Conservation (phyloP, 176 grass and related monocot species). For the Ensete ventricosum region DNA sequence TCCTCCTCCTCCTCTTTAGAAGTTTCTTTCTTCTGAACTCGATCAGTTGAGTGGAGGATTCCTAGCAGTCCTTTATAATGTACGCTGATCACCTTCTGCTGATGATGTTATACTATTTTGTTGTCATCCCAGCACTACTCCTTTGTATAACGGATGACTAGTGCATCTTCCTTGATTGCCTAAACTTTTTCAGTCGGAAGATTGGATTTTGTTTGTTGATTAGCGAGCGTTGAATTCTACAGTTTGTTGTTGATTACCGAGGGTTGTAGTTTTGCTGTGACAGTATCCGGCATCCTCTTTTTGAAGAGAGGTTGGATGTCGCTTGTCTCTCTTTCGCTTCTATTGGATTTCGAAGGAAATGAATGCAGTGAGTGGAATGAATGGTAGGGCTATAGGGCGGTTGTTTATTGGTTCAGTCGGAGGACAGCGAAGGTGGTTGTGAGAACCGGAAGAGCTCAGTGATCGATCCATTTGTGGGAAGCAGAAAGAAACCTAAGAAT, state of each 20-base stretch:
- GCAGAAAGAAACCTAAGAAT: neutral
- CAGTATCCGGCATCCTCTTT: too few relatives aligned
- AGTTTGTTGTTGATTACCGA: too few relatives aligned
- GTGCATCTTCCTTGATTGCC: neutral
- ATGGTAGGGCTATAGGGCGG: too few relatives aligned
- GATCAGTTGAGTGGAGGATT: neutral
- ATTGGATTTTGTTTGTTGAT: neutral
- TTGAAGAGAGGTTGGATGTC: too few relatives aligned
- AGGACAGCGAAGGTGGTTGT: too few relatives aligned
- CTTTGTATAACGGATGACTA: neutral
- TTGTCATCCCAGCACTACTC: neutral
- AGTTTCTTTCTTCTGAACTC: slow-evolving; percentile 1
- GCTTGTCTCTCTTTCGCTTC: too few relatives aligned
- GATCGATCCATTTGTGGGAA: neutral
- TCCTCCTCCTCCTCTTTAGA: neutral
- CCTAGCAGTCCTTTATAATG: slow-evolving; percentile 3
- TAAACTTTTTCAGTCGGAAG: neutral
- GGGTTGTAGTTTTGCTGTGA: too few relatives aligned
- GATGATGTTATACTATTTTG: neutral
- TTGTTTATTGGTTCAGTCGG: too few relatives aligned
- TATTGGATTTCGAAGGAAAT: too few relatives aligned
- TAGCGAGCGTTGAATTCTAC: neutral
- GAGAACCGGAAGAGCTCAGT: neutral
- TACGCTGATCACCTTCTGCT: neutral
- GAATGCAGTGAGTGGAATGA: too few relatives aligned